Conservation (phyloP, 768 basidiomycete species). For the Lactifluus hygrophoroides region DNA sequence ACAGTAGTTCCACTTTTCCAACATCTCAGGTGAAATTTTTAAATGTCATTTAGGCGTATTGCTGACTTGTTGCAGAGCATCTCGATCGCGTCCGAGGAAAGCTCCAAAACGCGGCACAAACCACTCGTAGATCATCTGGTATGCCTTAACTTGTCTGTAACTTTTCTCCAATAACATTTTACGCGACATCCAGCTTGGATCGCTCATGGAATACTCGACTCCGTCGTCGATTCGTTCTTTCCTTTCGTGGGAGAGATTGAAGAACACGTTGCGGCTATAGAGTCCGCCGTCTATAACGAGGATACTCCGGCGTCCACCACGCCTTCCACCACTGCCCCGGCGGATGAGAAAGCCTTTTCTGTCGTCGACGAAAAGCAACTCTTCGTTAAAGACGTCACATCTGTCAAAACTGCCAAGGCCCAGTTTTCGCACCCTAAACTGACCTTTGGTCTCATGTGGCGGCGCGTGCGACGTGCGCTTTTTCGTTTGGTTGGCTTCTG, state of each 20-base stretch:
- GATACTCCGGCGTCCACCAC: not conserved
- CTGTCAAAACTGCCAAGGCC: slow-evolving; percentile 5
- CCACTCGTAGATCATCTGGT: slow-evolving; percentile 68
- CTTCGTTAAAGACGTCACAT: slow-evolving; percentile 5
- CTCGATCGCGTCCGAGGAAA: slow-evolving; percentile 65
- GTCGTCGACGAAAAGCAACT: slow-evolving; percentile 4
- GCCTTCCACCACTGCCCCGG: not conserved
- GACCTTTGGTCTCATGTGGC: slow-evolving; percentile 28
- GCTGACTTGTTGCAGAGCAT: slow-evolving; percentile 46
- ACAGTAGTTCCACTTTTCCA: slow-evolving; percentile 79
- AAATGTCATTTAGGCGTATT: slow-evolving; percentile 1
- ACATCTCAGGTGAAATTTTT: slow-evolving; percentile 51
- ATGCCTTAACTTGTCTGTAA: slow-evolving; percentile 18
- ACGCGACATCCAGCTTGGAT: slow-evolving; percentile 65
- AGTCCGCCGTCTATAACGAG: slow-evolving; percentile 51
- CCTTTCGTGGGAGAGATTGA: slow-evolving; percentile 79
- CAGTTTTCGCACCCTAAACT: slow-evolving; percentile 24
- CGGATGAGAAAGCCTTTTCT: not conserved
- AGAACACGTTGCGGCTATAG: slow-evolving; percentile 34
- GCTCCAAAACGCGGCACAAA: slow-evolving; percentile 53
- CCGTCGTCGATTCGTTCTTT: slow-evolving; percentile 90
- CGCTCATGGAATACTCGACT: slow-evolving; percentile 86
- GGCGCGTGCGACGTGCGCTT: slow-evolving; percentile 31
- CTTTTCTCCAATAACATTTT: not conserved
- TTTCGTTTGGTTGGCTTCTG: not conserved